Percentiles rank a stretch among this genome's conserved stretches.
Conservation (phyloP, 208 protist species). For the Crithidia brevicula region DNA sequence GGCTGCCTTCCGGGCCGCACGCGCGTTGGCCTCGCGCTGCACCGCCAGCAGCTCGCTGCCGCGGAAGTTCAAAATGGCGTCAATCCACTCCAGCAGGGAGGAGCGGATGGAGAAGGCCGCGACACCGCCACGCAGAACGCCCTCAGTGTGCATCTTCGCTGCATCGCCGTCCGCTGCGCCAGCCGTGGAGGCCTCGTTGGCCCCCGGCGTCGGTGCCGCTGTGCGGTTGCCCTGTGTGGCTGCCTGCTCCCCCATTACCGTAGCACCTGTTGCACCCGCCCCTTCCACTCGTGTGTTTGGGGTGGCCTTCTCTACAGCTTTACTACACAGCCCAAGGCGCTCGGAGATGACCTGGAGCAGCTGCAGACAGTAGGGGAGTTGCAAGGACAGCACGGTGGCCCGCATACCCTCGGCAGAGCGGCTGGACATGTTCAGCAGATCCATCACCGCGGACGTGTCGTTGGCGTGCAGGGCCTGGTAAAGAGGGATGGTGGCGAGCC, state of each 20-base stretch:
- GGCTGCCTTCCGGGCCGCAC: constrained; percentile 5
- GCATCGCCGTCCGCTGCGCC: too few species aligned
- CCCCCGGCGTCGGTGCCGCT: too few species aligned
- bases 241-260: background rate
- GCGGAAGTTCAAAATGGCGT: constrained; percentile 77
- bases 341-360: constrained; percentile 73
- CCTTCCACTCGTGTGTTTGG: background rate
- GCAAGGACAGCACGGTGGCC: constrained; percentile 66
- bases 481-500: constrained; percentile 80
- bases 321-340: constrained; percentile 55
- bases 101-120: constrained; percentile 56
- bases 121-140: constrained; percentile 42
- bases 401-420: constrained; percentile 57
- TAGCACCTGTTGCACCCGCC: background rate
- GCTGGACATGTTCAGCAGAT: constrained; percentile 75
- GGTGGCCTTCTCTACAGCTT: constrained; percentile 19
- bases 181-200: too few species aligned
- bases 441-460: constrained; percentile 78
- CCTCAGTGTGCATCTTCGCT: background rate
- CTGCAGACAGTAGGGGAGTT: constrained; percentile 80
- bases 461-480: constrained; percentile 87
- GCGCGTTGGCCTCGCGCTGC: constrained; percentile 37
- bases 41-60: constrained; percentile 78
- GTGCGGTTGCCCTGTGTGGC: too few species aligned
- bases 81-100: constrained; percentile 77